These are phyloP conservation scores for Gautieria morchelliformis DNA, from an alignment of 768 basidiomycete species.

Conservation along the genomic window DNA sequence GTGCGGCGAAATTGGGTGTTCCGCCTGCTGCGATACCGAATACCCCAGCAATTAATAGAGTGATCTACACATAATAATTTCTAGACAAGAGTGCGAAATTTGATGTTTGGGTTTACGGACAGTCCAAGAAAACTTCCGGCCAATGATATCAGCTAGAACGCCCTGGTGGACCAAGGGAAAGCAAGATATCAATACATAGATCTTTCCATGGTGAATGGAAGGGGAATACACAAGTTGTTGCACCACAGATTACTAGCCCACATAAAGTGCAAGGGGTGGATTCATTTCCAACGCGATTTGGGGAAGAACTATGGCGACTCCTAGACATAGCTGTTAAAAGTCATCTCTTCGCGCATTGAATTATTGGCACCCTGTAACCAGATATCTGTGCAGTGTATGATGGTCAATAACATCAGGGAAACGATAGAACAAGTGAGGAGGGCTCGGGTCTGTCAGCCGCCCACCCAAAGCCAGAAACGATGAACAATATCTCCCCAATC, in stretches of 20 bases:
- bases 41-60: constrained; percentile 30
- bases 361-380: constrained; percentile 32
- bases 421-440: constrained; percentile 3
- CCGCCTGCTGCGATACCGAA: constrained; percentile 45
- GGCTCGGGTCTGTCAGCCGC: constrained; percentile 40
- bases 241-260: constrained; percentile 41
- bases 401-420: background rate
- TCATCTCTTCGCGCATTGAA: background rate
- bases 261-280: constrained; percentile 35
- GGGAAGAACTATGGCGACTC: constrained; percentile 35
- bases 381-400: constrained; percentile 19
- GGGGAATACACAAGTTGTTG: constrained; percentile 29
- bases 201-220: background rate
- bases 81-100: background rate
- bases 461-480: constrained; percentile 40
- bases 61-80: constrained; percentile 16
- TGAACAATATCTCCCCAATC: constrained; percentile 42
- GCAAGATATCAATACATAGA: background rate
- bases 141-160: constrained; percentile 38
- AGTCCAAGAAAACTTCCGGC: constrained; percentile 30
- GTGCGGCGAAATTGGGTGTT: constrained; percentile 34
- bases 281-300: constrained; percentile 35
- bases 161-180: constrained; percentile 17
- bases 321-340: background rate
- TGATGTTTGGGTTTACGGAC: background rate